Conservation (phyloP, 176 grass and related monocot genomes). For the Musa itinerans region DNA sequence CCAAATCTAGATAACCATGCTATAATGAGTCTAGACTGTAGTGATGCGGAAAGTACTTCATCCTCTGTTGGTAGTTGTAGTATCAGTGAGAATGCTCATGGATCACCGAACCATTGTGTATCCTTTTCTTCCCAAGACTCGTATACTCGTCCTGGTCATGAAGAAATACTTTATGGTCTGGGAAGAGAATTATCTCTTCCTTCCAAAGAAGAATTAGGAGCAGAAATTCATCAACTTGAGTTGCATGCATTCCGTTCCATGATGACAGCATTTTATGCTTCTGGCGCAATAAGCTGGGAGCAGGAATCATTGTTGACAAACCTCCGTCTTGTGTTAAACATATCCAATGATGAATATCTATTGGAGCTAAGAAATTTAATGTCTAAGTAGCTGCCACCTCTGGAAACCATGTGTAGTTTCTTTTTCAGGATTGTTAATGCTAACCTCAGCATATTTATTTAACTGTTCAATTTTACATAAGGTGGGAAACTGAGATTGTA, state of each 20-base stretch:
- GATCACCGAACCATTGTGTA: conserved; percentile 6
- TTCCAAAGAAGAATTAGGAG: conserved; percentile 17
- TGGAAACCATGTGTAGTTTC: conserved; percentile 6
- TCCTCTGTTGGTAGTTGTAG: conserved; percentile 90
- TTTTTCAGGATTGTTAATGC: background rate
- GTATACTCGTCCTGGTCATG: conserved; percentile 38
- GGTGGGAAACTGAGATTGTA: no score
- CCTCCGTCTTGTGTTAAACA: conserved; percentile 79
- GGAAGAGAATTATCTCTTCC: conserved; percentile 44
- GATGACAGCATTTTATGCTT: conserved; percentile 69
- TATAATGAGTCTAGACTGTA: conserved; percentile 2
- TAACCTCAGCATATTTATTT: background rate
- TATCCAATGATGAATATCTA: conserved; percentile 87
- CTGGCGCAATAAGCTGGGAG: conserved; percentile 92
- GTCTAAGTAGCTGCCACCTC: conserved; percentile 6
- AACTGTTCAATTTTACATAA: no score
- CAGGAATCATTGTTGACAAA: conserved; percentile 87
- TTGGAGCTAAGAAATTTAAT: conserved; percentile 63
- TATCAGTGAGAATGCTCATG: conserved; percentile 33
- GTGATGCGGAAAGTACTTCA: conserved; percentile 41
- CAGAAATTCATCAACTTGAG: conserved; percentile 67
- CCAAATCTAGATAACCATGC: background rate
- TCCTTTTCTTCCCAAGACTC: conserved; percentile 12
- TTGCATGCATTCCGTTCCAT: conserved; percentile 82
- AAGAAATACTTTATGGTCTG: conserved; percentile 34